These are phyloP conservation scores for Handroanthus guayacan DNA, from an alignment of 257 asterid species.

Conservation along the genomic window DNA sequence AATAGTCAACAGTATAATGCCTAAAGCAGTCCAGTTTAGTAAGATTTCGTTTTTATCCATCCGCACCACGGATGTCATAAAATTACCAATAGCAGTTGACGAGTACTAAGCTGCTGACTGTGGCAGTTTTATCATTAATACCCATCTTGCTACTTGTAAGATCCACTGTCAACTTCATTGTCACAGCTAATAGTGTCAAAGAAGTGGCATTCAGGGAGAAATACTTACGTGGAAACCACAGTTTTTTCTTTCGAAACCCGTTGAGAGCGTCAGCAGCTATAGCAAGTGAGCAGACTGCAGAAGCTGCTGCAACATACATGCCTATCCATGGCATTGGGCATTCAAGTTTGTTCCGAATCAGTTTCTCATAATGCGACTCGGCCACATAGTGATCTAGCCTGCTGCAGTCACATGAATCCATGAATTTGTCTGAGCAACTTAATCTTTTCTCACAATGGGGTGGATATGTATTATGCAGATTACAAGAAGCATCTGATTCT, in stretches of 20 bases:
- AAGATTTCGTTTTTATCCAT: constrained; percentile 34
- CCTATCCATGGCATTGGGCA: constrained; percentile 37
- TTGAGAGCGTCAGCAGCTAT: background rate
- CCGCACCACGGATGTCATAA: constrained; percentile 32
- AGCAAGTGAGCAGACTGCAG: constrained; percentile 12
- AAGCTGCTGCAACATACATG: constrained; percentile 38
- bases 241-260: background rate
- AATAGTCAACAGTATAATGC: constrained; percentile 30
- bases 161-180: constrained; percentile 39
- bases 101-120: constrained; percentile 31
- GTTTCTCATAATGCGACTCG: too few relatives aligned
- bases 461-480: too few relatives aligned
- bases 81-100: constrained; percentile 30
- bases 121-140: background rate
- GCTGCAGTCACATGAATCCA: too few relatives aligned
- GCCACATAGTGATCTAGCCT: too few relatives aligned
- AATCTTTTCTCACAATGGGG: too few relatives aligned
- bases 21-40: constrained; percentile 18
- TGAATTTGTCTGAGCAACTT: too few relatives aligned
- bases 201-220: too few relatives aligned
- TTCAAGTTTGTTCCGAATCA: background rate
- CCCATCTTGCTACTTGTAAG: constrained; percentile 18
- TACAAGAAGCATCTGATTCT: too few relatives aligned
- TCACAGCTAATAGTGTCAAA: background rate
- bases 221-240: background rate